phyloP scores from a whole-genome alignment of 768 basidiomycete species.

The Naganishia randhawae region DNA sequence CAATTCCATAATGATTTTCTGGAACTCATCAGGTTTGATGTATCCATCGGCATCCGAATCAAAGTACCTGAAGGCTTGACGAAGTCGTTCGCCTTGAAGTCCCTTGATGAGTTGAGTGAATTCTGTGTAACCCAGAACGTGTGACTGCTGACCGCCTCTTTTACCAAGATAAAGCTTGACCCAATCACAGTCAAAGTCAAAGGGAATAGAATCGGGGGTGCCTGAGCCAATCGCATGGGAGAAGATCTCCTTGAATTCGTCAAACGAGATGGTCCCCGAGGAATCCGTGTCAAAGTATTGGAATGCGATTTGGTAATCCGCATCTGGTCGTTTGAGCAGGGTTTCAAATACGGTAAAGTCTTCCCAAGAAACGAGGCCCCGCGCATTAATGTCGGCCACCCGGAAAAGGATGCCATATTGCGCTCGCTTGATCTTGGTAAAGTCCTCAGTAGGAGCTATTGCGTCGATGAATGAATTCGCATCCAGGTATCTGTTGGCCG shows the following conservation, averaged over 20 bases:
- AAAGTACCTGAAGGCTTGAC: conserved; percentile 90
- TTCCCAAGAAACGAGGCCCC: conserved; percentile 63
- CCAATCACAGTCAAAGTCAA: conserved; percentile 96
- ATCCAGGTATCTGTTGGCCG: conserved; percentile 68
- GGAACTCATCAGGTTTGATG: conserved; percentile 89
- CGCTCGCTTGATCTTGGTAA: conserved; percentile 76
- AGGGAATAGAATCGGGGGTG: conserved; percentile 68
- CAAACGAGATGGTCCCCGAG: conserved; percentile 86
- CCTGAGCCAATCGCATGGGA: conserved; percentile 68
- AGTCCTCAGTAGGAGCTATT: conserved; percentile 80
- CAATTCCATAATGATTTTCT: conserved; percentile 90
- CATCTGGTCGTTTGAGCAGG: conserved; percentile 84
- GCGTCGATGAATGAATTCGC: conserved; percentile 87
- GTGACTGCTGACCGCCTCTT: conserved; percentile 57
- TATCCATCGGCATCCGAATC: conserved; percentile 89
- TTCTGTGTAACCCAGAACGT: conserved; percentile 63
- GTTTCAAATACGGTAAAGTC: conserved; percentile 96
- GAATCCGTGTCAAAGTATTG: conserved; percentile 92
- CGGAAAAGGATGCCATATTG: conserved; percentile 71
- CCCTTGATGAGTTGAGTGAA: conserved; percentile 95
- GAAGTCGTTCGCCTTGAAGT: conserved; percentile 91
- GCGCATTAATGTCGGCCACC: conserved; percentile 44
- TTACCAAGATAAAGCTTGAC: conserved; percentile 92
- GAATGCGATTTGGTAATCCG: conserved; percentile 95
- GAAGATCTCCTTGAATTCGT: conserved; percentile 92